A percentile compares a stretch with the other conserved stretches of the same genome.
Evolutionary conservation across 2,329 filamentous ascomycete genomes (phyloP).

Genomic region (Calonectria hongkongensis): DNA sequence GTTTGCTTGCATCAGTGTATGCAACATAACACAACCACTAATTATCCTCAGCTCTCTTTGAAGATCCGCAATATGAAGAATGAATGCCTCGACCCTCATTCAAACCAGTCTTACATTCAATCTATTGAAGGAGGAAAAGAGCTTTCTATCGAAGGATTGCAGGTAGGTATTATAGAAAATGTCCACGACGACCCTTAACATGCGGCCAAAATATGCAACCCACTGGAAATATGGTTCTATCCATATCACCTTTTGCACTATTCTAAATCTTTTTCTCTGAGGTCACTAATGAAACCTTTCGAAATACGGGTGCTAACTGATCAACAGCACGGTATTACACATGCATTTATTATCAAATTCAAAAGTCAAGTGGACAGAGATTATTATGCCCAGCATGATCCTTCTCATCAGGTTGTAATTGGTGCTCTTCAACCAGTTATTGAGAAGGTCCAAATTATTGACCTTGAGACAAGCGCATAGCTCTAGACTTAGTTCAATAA

Average conservation of each 20-base stretch:
- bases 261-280: too few relatives aligned
- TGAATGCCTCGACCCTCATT: neutral
- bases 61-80: neutral
- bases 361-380: neutral
- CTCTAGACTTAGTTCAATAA: neutral
- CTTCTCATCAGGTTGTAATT: constrained; percentile 16
- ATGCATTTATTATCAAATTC: constrained; percentile 20
- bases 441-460: constrained; percentile 21
- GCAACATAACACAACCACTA: neutral
- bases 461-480: neutral
- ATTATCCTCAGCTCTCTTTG: neutral
- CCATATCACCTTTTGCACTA: too few relatives aligned
- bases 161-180: neutral
- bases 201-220: too few relatives aligned
- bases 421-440: constrained; percentile 3
- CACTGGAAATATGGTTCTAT: too few relatives aligned
- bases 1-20: neutral
- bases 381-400: constrained; percentile 7
- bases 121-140: constrained; percentile 18
- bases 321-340: constrained; percentile 5
- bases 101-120: constrained; percentile 15
- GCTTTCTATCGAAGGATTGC: constrained; percentile 6
- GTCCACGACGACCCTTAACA: too few relatives aligned
- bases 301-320: neutral
- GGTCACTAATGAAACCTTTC: too few relatives aligned